Base-by-base conservation (phyloP, 768 basidiomycete species). In the Tricholoma flavovirens region DNA sequence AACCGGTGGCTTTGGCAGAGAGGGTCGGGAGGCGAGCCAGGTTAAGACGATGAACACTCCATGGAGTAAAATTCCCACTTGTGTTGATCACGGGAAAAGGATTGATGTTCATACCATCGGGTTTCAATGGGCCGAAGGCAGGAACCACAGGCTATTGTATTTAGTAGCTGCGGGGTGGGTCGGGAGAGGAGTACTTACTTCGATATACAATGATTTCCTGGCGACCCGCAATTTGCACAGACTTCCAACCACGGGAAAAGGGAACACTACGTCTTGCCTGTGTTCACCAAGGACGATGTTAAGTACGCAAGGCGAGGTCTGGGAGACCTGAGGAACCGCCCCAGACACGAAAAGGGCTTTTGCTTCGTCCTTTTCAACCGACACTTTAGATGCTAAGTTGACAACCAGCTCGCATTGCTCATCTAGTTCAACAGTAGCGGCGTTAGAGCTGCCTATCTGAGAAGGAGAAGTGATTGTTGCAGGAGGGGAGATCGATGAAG, bases 131-230 rank as follows among this genome's bases (percentile, higher is more conserved):
- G 10, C 36, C 55, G 36, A 60, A 60, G 21, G 59, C 35, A 14
- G 59, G 61, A 21, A 63, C 53, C 24, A 57, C 59, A 10, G 67
- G 60, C 65, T 66, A 54, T 56, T 32, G n/a, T n/a, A n/a, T n/a
- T n/a, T n/a, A n/a, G n/a, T n/a, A n/a, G n/a, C n/a, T n/a, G n/a
- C n/a, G n/a, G n/a, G n/a, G n/a, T n/a, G 14, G 14, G 14, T n/a
- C 11, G 15, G n/a, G 7, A n/a, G n/a, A 2, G n/a, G n/a, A n/a
- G 30, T 29, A 48, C 21, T 68, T 64, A 74, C 72, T 64, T 77
- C 74, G 5, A 84, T 66, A 55, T 80, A 85, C 22, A 64, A 71
- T 1, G 82, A 84, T 59, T 79, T 82, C 36, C 83, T 73, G 8
- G 83, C 83, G 32, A 84, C 60, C 4, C 80, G 74, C 9, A 77